These are phyloP conservation scores for Corynespora cassiicola DNA, from an alignment of 2,329 filamentous ascomycete genomes.

Conservation along the genomic window DNA sequence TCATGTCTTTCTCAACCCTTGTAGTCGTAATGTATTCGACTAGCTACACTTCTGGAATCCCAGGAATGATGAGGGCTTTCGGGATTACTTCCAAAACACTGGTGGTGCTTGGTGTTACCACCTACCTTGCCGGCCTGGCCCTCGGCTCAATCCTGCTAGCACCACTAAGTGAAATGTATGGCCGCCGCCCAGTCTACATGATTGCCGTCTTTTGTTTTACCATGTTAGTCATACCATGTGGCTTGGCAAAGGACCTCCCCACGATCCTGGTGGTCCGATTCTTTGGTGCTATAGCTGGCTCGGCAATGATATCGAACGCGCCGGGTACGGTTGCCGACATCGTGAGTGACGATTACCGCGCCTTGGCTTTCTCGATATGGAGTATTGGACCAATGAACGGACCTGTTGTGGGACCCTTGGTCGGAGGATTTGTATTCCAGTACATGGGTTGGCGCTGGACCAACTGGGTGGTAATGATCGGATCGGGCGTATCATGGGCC, in stretches of 20 bases:
- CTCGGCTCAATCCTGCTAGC: constrained; percentile 75
- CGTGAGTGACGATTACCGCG: constrained; percentile 78
- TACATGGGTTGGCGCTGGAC: constrained; percentile 88
- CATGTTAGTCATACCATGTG: constrained; percentile 74
- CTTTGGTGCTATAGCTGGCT: constrained; percentile 75
- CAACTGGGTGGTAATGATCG: constrained; percentile 72
- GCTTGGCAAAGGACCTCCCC: constrained; percentile 70
- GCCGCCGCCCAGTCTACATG: constrained; percentile 71
- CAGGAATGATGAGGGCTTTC: constrained; percentile 73
- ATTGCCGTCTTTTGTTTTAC: constrained; percentile 69
- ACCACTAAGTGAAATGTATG: constrained; percentile 75
- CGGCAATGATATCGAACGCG: constrained; percentile 82
- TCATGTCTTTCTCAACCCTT: constrained; percentile 65
- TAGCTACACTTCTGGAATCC: constrained; percentile 75
- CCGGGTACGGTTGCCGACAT: constrained; percentile 86
- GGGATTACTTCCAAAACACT: constrained; percentile 62
- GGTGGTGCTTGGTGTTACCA: constrained; percentile 78
- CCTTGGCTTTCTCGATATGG: constrained; percentile 84
- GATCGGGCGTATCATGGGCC: constrained; percentile 67
- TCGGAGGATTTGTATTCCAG: constrained; percentile 82
- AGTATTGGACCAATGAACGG: constrained; percentile 85
- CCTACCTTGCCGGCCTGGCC: constrained; percentile 78
- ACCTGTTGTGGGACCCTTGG: constrained; percentile 64
- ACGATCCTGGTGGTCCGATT: constrained; percentile 76
- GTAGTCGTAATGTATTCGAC: constrained; percentile 69